Conservation (phyloP, 176 grass and related monocot genomes). For the Luzula sylvatica region DNA sequence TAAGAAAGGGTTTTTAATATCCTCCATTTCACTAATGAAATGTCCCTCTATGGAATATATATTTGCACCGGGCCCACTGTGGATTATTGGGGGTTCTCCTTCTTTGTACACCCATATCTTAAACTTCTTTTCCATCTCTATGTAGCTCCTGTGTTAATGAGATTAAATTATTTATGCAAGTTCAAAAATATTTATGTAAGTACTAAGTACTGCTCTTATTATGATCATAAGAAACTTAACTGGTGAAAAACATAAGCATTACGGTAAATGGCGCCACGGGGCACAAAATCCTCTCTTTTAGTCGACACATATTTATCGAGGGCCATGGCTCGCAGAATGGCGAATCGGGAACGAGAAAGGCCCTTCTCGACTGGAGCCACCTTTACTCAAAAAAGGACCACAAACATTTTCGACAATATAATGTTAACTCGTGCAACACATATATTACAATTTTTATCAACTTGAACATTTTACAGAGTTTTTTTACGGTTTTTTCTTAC, state of each 20-base stretch:
- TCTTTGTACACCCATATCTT: slow-evolving; percentile 79
- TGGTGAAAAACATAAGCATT: slow-evolving; percentile 57
- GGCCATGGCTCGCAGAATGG: slow-evolving; percentile 34
- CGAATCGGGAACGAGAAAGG: slow-evolving; percentile 37
- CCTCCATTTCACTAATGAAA: slow-evolving; percentile 80
- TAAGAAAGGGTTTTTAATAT: slow-evolving; percentile 42
- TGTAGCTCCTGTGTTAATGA: slow-evolving; percentile 50
- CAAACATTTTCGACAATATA: too few relatives aligned
- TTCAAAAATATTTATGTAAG: background rate
- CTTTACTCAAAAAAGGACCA: slow-evolving; percentile 15
- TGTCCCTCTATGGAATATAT: slow-evolving; percentile 93
- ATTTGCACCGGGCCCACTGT: slow-evolving; percentile 36
- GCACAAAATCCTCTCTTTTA: slow-evolving; percentile 27
- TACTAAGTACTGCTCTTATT: too few relatives aligned
- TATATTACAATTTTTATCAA: too few relatives aligned
- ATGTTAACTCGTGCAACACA: too few relatives aligned
- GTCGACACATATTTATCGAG: slow-evolving; percentile 27
- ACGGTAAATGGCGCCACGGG: slow-evolving; percentile 68
- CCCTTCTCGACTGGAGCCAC: slow-evolving; percentile 27
- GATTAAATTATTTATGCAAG: background rate
- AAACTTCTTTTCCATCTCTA: slow-evolving; percentile 84
- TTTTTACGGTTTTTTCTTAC: background rate
- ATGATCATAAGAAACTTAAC: slow-evolving; percentile 26
- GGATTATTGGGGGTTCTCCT: slow-evolving; percentile 63
- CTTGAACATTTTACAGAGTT: too few relatives aligned